Evolutionary conservation across 2,329 filamentous ascomycete genomes (phyloP).

Genomic region (Akanthomyces muscarius): DNA sequence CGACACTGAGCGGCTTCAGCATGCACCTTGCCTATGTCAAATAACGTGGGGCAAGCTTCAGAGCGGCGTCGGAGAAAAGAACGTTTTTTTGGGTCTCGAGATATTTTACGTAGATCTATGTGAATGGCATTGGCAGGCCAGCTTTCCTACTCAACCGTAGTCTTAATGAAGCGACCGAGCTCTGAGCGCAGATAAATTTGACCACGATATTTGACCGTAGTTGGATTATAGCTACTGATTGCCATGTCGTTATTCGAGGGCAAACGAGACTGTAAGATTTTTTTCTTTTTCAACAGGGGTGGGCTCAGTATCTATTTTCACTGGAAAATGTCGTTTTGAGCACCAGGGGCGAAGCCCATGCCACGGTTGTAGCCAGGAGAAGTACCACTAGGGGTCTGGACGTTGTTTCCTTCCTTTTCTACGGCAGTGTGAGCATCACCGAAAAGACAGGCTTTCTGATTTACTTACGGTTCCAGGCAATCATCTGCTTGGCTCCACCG

Average conservation of each 20-base stretch:
- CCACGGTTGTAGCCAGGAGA: not conserved
- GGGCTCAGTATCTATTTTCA: not conserved
- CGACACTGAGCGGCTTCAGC: too few relatives aligned
- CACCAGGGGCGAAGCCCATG: not conserved
- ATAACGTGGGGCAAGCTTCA: too few relatives aligned
- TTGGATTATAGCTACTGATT: too few relatives aligned
- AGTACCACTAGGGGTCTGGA: not conserved
- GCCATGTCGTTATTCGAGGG: not conserved
- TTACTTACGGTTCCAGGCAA: conserved; percentile 38
- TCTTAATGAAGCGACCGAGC: too few relatives aligned
- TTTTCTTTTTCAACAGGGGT: not conserved
- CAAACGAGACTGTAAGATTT: not conserved
- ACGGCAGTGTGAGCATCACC: not conserved
- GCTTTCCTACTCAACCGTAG: too few relatives aligned
- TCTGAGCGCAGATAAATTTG: too few relatives aligned
- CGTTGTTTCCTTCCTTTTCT: conserved; percentile 6
- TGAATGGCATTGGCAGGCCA: too few relatives aligned
- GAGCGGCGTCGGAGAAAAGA: too few relatives aligned
- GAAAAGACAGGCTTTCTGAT: not conserved
- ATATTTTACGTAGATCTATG: too few relatives aligned
- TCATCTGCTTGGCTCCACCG: conserved; percentile 45
- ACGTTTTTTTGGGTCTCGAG: too few relatives aligned
- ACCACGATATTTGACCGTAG: too few relatives aligned
- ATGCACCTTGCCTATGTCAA: too few relatives aligned
- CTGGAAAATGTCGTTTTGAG: not conserved